phyloP scores from a whole-genome alignment of 306 rosid genomes.

The Coriaria nepalensis region DNA sequence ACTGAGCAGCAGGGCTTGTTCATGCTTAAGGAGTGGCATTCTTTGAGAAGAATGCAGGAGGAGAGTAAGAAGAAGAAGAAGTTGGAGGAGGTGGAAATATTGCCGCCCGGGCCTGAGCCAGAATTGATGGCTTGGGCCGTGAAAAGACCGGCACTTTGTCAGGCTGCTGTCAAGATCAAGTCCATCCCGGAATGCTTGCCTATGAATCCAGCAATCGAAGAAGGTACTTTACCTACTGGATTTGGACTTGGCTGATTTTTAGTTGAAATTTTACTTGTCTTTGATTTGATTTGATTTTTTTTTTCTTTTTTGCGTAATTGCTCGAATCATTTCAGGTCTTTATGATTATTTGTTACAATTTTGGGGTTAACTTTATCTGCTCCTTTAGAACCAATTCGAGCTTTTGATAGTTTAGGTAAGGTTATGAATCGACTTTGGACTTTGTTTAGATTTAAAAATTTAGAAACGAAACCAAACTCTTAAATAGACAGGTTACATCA shows the following conservation, averaged over 20 bases:
- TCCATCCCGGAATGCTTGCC: conserved; percentile 9
- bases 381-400: too few species aligned
- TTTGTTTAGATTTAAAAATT: too few species aligned
- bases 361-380: too few species aligned
- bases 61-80: conserved; percentile 18
- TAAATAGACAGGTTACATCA: too few species aligned
- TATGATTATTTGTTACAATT: too few species aligned
- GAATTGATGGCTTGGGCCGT: conserved; percentile 17
- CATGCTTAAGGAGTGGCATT: conserved; percentile 16
- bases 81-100: conserved; percentile 8
- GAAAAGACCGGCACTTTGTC: conserved; percentile 8
- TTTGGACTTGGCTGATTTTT: neutral
- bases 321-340: too few species aligned
- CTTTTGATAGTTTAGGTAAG: too few species aligned
- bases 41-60: conserved; percentile 18
- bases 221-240: conserved; percentile 2
- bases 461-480: too few species aligned
- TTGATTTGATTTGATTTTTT: too few species aligned
- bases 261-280: too few species aligned
- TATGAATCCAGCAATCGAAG: neutral
- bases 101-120: neutral
- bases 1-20: conserved; percentile 7
- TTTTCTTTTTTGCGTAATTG: too few species aligned
- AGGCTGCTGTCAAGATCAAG: conserved; percentile 21
- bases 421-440: too few species aligned